Percentiles rank a stretch among this genome's conserved stretches.
Conservation (phyloP, 2,329 filamentous ascomycete genomes). For the Fusarium lateritium region DNA sequence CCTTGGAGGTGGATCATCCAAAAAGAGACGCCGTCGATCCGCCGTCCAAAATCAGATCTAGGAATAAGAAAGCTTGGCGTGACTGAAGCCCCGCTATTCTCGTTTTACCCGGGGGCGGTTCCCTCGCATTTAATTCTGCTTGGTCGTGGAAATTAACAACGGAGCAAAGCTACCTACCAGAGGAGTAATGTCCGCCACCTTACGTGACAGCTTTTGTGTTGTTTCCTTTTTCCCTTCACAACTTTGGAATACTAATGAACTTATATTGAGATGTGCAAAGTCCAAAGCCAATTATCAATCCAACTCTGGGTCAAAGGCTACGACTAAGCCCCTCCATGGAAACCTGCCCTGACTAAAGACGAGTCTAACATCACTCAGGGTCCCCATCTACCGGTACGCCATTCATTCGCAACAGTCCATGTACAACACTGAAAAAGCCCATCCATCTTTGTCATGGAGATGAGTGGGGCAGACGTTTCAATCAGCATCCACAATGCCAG, state of each 20-base stretch:
- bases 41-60: conserved; percentile 40
- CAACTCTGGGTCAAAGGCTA: background rate
- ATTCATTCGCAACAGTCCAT: conserved; percentile 22
- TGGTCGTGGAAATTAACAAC: conserved; percentile 36
- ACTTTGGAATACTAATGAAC: background rate
- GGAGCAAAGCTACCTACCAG: conserved; percentile 24
- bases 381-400: background rate
- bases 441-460: conserved; percentile 11
- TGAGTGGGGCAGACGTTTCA: conserved; percentile 29
- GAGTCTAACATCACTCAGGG: conserved; percentile 8
- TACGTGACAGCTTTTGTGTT: background rate
- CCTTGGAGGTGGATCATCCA: conserved; percentile 16
- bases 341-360: conserved; percentile 29
- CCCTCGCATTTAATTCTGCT: conserved; percentile 11
- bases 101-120: conserved; percentile 16
- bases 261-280: background rate
- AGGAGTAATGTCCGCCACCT: conserved; percentile 26
- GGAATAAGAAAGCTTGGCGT: conserved; percentile 36
- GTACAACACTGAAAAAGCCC: background rate
- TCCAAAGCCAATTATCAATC: background rate
- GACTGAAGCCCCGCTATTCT: conserved; percentile 13
- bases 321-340: conserved; percentile 1
- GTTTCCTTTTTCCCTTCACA: background rate
- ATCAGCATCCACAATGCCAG: conserved; percentile 5
- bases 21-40: conserved; percentile 34